A percentile compares a stretch with the other conserved stretches of the same genome.
phyloP scores from a whole-genome alignment of 2,329 filamentous ascomycete species.

The Neopestalotiopsis sp. region DNA sequence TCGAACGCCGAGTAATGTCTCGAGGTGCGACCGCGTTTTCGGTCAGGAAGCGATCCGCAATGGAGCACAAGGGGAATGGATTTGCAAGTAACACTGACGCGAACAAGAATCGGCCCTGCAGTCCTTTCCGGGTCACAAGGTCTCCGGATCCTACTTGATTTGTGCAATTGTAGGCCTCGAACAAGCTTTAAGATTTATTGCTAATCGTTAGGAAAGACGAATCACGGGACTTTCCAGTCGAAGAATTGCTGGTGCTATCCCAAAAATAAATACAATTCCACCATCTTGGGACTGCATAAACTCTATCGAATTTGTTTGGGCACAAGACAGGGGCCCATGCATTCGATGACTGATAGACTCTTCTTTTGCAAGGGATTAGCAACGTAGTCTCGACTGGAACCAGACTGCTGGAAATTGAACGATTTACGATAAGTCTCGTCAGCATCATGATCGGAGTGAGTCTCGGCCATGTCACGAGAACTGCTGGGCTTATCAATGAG shows the following conservation, averaged over 20 bases:
- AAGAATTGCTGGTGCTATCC: background rate
- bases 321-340: background rate
- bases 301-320: background rate
- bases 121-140: background rate
- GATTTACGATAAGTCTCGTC: background rate
- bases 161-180: background rate
- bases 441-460: background rate
- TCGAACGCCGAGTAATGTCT: background rate
- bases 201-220: background rate
- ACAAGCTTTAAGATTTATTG: background rate
- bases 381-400: background rate
- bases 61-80: background rate
- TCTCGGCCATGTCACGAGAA: background rate
- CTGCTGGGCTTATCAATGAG: no score
- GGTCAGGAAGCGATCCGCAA: background rate
- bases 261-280: conserved; percentile 2
- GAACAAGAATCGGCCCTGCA: background rate
- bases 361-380: background rate
- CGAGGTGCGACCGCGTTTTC: background rate
- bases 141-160: background rate
- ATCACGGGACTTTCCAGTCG: background rate
- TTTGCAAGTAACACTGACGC: background rate
- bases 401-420: background rate
- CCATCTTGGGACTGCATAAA: background rate
- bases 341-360: background rate